Conservation (phyloP, 1,139 yeast species). For the Hyphopichia fennica region DNA sequence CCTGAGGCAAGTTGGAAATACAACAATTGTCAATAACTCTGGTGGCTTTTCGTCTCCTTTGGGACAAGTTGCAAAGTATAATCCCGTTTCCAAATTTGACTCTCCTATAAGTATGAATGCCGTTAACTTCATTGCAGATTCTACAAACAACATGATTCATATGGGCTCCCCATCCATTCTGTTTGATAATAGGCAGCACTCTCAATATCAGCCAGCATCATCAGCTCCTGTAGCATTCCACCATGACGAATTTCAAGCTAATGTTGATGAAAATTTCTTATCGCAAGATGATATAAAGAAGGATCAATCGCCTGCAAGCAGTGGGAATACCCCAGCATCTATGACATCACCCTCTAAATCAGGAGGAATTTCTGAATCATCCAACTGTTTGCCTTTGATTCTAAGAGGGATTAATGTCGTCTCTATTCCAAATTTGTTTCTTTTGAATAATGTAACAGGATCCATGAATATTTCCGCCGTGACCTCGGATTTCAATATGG, state of each 20-base stretch:
- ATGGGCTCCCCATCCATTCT: not conserved
- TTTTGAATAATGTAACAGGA: constrained; percentile 30
- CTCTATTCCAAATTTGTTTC: constrained; percentile 55
- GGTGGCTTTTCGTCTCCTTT: constrained; percentile 28
- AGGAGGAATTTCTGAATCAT: constrained; percentile 29
- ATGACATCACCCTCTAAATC: constrained; percentile 7
- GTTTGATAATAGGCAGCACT: not conserved
- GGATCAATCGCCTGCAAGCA: not conserved
- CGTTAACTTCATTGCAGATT: not conserved
- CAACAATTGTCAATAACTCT: constrained; percentile 4
- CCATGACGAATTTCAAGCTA: not conserved
- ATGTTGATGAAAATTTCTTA: not conserved
- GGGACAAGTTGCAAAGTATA: constrained; percentile 3
- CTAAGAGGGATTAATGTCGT: constrained; percentile 60
- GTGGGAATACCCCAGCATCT: constrained; percentile 1
- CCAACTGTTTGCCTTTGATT: constrained; percentile 64
- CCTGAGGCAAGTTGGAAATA: not conserved
- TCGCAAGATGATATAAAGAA: not conserved
- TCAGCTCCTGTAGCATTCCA: not conserved
- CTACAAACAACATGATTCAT: not conserved
- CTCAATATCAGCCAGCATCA: not conserved
- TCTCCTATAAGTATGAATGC: constrained; percentile 4
- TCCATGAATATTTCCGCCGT: constrained; percentile 17
- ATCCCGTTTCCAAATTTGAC: constrained; percentile 11
- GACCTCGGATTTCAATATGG: constrained; percentile 28